Evolutionary conservation across 1,284 basidiomycete genomes (phyloP).

Genomic region (Anthracocystis walkeri): DNA sequence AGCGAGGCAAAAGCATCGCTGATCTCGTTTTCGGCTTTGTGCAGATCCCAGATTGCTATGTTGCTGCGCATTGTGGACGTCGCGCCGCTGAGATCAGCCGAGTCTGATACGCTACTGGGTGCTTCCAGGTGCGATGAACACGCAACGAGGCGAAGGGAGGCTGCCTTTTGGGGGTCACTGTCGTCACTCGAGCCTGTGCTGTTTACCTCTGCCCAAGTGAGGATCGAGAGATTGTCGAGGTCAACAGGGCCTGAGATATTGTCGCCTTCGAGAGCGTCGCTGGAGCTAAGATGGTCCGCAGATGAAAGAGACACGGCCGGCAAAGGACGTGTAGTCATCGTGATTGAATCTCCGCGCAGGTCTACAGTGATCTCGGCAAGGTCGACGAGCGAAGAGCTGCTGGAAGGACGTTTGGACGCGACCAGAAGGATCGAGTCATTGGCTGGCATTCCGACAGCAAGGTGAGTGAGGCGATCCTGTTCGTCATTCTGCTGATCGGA

Average conservation of each 20-base stretch:
- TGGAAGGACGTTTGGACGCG: slow-evolving; percentile 25
- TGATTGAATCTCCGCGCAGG: slow-evolving; percentile 24
- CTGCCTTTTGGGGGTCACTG: slow-evolving; percentile 5
- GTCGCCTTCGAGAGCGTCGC: background rate
- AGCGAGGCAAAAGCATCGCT: slow-evolving; percentile 47
- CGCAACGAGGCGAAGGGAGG: slow-evolving; percentile 23
- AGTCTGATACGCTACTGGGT: background rate
- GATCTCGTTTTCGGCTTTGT: slow-evolving; percentile 33
- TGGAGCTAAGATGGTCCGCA: background rate
- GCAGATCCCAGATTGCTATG: slow-evolving; percentile 41
- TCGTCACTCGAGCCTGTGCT: slow-evolving; percentile 1
- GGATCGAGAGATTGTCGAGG: slow-evolving; percentile 7
- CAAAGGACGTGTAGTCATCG: slow-evolving; percentile 47
- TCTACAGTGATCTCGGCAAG: slow-evolving; percentile 42
- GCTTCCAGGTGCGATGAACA: slow-evolving; percentile 18
- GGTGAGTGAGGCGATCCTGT: slow-evolving; percentile 22
- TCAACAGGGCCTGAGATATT: background rate
- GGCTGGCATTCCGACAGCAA: slow-evolving; percentile 47
- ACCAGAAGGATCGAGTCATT: slow-evolving; percentile 35
- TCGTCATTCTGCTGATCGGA: background rate
- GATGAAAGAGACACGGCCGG: slow-evolving; percentile 22
- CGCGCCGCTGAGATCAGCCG: background rate
- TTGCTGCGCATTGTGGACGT: slow-evolving; percentile 17
- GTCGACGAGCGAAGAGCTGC: slow-evolving; percentile 17
- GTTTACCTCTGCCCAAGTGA: slow-evolving; percentile 34